Evolutionary conservation across 1,284 basidiomycete genomes (phyloP).

Genomic region (Apiotrichum brassicae): DNA sequence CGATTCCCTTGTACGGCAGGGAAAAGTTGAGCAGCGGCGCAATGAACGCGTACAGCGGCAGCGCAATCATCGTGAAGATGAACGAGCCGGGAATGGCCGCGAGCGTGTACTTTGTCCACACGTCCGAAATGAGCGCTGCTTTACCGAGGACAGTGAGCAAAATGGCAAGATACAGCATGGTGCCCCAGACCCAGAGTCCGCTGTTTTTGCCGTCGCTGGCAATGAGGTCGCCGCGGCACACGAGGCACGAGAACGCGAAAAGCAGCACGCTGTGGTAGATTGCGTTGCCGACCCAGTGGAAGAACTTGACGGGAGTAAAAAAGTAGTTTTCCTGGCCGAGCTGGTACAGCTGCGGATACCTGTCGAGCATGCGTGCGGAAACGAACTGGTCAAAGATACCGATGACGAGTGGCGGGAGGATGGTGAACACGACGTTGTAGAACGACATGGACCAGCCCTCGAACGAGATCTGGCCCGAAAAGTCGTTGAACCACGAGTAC

Average conservation of each 20-base stretch:
- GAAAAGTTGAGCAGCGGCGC: slow-evolving; percentile 82
- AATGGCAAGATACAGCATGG: slow-evolving; percentile 84
- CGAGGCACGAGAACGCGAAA: slow-evolving; percentile 78
- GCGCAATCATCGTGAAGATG: slow-evolving; percentile 84
- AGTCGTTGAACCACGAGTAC: slow-evolving; percentile 98
- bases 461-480: slow-evolving; percentile 95
- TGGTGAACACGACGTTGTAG: slow-evolving; percentile 88
- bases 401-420: slow-evolving; percentile 93
- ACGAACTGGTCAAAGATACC: slow-evolving; percentile 98
- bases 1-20: slow-evolving; percentile 79
- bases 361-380: slow-evolving; percentile 88
- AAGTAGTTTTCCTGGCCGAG: slow-evolving; percentile 87
- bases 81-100: slow-evolving; percentile 96
- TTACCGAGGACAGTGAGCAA: slow-evolving; percentile 94
- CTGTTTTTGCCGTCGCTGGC: slow-evolving; percentile 71
- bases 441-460: slow-evolving; percentile 97
- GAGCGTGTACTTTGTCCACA: slow-evolving; percentile 99
- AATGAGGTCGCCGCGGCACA: slow-evolving; percentile 88
- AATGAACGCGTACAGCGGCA: slow-evolving; percentile 83
- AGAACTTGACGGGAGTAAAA: slow-evolving; percentile 86
- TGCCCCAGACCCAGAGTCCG: slow-evolving; percentile 98
- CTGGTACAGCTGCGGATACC: slow-evolving; percentile 93
- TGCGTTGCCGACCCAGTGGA: slow-evolving; percentile 92
- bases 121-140: slow-evolving; percentile 90
- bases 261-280: slow-evolving; percentile 84